Percentiles rank a stretch among this genome's conserved stretches.
Conservation (phyloP, 2,329 filamentous ascomycete species). For the Ophiostoma sp. region DNA sequence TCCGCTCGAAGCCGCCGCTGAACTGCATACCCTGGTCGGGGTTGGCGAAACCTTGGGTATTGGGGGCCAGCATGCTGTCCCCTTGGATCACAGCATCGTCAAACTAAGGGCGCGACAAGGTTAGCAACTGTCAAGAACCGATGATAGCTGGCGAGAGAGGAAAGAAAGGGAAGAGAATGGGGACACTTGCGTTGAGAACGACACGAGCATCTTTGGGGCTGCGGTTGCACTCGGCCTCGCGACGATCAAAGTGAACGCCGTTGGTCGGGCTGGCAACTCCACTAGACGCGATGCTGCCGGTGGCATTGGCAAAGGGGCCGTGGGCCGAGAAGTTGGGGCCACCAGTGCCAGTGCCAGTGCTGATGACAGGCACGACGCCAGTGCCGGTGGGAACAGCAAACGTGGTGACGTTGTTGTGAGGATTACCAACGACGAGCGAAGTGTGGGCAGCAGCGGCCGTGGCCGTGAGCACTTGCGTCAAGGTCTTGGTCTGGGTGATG, state of each 20-base stretch:
- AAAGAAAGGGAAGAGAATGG: not conserved
- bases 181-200: not conserved
- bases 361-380: not conserved
- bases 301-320: constrained; percentile 5
- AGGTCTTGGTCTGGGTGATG: constrained; percentile 17
- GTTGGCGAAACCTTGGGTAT: constrained; percentile 27
- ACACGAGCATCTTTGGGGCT: not conserved
- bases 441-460: not conserved
- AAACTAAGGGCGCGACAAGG: constrained; percentile 27
- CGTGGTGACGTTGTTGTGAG: not conserved
- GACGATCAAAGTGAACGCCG: not conserved
- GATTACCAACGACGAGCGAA: not conserved
- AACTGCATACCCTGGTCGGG: constrained; percentile 39
- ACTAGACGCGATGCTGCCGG: not conserved
- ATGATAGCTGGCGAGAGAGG: too few relatives aligned
- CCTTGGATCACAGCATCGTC: constrained; percentile 29
- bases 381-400: not conserved
- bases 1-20: constrained; percentile 39
- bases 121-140: not conserved
- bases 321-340: not conserved
- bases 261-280: not conserved
- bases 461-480: constrained; percentile 10
- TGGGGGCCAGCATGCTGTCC: constrained; percentile 4
- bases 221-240: not conserved
- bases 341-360: not conserved